phyloP scores from a whole-genome alignment of 306 rosid genomes.

The Trifolium pratense region DNA sequence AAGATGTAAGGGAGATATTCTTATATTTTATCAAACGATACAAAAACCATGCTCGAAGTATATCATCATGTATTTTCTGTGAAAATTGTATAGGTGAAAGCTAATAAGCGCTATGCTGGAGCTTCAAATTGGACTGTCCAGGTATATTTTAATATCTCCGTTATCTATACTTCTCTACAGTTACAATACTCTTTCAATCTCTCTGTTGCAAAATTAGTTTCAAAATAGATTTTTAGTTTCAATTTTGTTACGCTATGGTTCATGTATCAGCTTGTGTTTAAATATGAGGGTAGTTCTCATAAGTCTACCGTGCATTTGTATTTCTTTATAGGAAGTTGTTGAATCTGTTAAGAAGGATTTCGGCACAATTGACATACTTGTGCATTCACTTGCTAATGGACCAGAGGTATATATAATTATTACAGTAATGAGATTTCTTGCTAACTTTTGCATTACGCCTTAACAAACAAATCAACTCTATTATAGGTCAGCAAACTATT shows the following conservation, averaged over 20 bases:
- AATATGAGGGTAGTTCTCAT: background rate
- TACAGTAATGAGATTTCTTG: conserved; percentile 17
- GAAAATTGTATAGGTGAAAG: conserved; percentile 61
- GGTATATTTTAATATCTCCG: conserved; percentile 51
- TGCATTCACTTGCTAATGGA: conserved; percentile 99
- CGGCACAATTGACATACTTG: conserved; percentile 95
- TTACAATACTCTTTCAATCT: conserved; percentile 8
- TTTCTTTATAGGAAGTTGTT: conserved; percentile 77
- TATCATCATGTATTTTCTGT: background rate
- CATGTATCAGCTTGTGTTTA: background rate
- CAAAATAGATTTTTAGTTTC: background rate
- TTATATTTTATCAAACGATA: background rate
- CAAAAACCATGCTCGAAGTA: background rate
- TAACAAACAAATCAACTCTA: conserved; percentile 28
- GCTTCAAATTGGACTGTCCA: conserved; percentile 86
- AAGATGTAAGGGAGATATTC: conserved; percentile 66
- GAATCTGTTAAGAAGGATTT: conserved; percentile 86
- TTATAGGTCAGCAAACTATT: conserved; percentile 83
- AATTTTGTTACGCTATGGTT: background rate
- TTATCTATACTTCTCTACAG: background rate
- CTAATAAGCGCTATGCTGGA: conserved; percentile 97
- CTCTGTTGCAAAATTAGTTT: background rate
- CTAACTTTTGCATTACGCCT: conserved; percentile 1
- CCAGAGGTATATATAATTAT: conserved; percentile 70
- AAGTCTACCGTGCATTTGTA: conserved; percentile 25